phyloP scores from a whole-genome alignment of 257 asterid genomes.

The Solanum peruvianum region DNA sequence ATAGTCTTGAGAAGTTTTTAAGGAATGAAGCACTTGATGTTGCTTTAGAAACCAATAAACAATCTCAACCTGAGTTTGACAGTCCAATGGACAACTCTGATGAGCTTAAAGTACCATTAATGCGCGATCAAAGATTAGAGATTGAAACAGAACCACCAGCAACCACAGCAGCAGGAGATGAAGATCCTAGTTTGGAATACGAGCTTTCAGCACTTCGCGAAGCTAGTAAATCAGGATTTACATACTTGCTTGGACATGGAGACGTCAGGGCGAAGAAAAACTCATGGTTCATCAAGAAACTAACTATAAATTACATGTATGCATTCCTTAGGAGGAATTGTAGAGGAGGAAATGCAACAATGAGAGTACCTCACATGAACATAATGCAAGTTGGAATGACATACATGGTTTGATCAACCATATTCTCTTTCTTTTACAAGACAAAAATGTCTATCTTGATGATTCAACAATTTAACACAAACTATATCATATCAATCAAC shows the following conservation, averaged over 20 bases:
- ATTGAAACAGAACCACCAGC: conserved; percentile 28
- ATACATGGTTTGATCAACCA: conserved; percentile 10
- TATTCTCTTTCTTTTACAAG: background rate
- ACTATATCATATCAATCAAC: too few species aligned
- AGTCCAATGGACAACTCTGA: conserved; percentile 28
- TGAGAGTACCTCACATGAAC: conserved; percentile 85
- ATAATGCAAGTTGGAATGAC: conserved; percentile 76
- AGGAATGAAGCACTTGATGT: conserved; percentile 72
- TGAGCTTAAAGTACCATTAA: conserved; percentile 46
- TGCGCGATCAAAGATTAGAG: conserved; percentile 25
- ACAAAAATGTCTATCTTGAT: background rate
- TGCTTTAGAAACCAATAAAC: conserved; percentile 33
- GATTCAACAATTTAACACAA: background rate
- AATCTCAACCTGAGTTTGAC: conserved; percentile 23
- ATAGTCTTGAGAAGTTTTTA: conserved; percentile 62
- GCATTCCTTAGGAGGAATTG: conserved; percentile 84
- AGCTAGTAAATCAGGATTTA: conserved; percentile 72
- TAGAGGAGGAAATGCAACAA: conserved; percentile 87
- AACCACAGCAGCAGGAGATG: conserved; percentile 40
- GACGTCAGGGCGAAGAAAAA: conserved; percentile 81
- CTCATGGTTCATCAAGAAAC: conserved; percentile 69
- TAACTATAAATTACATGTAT: conserved; percentile 70
- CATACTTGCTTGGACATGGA: conserved; percentile 79
- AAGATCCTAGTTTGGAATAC: conserved; percentile 75
- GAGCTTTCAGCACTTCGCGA: conserved; percentile 73